Conservation (phyloP, 148 eudicot species). For the Rhododendron vialii region DNA sequence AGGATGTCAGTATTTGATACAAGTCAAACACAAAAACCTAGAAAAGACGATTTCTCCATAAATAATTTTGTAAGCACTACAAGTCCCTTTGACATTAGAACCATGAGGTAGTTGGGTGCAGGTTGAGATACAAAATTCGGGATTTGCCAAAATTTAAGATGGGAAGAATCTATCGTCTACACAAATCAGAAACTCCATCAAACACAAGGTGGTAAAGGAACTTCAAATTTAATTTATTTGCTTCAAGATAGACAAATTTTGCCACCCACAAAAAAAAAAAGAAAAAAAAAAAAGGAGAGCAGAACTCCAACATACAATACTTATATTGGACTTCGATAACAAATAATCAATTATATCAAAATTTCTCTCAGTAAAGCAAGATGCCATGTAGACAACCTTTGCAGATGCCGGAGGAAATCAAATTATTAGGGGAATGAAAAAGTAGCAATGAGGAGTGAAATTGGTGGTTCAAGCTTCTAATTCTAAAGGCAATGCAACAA, state of each 20-base stretch:
- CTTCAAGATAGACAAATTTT: background rate
- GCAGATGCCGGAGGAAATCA: background rate
- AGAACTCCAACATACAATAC: background rate
- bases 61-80: background rate
- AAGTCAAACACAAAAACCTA: background rate
- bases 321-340: background rate
- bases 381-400: background rate
- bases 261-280: background rate
- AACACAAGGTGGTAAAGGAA: background rate
- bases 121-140: background rate
- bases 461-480: background rate
- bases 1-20: background rate
- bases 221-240: background rate
- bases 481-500: background rate
- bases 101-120: background rate
- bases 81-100: background rate
- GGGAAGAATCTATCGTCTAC: background rate
- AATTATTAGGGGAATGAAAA: background rate
- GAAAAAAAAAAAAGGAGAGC: background rate
- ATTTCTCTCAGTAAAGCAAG: background rate
- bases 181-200: background rate
- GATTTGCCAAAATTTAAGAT: background rate
- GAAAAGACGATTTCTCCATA: background rate
- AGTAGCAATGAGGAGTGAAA: background rate
- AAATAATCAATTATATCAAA: background rate